Conservation (phyloP, 2,329 filamentous ascomycete species). For the Thelonectria discophora region DNA sequence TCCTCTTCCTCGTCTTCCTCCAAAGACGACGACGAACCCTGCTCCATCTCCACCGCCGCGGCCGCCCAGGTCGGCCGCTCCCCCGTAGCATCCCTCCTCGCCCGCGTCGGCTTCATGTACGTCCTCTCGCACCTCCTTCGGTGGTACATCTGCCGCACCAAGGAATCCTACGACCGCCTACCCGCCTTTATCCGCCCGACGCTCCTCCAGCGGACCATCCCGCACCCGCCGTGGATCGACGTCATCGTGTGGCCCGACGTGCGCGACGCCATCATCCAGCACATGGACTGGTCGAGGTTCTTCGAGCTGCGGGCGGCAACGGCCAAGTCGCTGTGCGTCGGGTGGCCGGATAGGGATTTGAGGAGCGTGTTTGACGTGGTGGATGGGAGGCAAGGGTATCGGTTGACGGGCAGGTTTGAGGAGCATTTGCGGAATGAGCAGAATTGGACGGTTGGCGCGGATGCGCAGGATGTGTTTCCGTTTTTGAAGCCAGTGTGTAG, state of each 20-base stretch:
- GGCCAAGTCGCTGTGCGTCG: constrained; percentile 19
- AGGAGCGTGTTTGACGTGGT: constrained; percentile 6
- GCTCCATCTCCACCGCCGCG: constrained; percentile 28
- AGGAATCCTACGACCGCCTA: constrained; percentile 37
- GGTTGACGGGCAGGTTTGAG: constrained; percentile 22
- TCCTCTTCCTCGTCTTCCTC: background rate
- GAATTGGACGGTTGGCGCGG: constrained; percentile 28
- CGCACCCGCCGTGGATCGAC: constrained; percentile 41
- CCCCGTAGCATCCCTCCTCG: constrained; percentile 18
- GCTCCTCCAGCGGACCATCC: constrained; percentile 35
- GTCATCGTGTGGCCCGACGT: constrained; percentile 34
- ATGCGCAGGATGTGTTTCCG: constrained; percentile 16
- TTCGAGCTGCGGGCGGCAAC: constrained; percentile 20
- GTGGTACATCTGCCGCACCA: constrained; percentile 37
- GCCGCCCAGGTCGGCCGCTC: constrained; percentile 29
- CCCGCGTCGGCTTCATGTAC: constrained; percentile 34
- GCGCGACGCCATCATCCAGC: constrained; percentile 32
- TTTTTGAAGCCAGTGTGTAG: constrained; percentile 27
- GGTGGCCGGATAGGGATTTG: constrained; percentile 17
- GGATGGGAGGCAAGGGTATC: constrained; percentile 14
- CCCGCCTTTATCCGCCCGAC: constrained; percentile 37
- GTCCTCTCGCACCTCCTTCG: constrained; percentile 26
- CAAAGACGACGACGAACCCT: background rate
- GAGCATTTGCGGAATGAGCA: constrained; percentile 12
- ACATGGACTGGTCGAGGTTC: constrained; percentile 31